These are phyloP conservation scores for Salvia hispanica DNA, from an alignment of 257 asterid species.

Conservation along the genomic window DNA sequence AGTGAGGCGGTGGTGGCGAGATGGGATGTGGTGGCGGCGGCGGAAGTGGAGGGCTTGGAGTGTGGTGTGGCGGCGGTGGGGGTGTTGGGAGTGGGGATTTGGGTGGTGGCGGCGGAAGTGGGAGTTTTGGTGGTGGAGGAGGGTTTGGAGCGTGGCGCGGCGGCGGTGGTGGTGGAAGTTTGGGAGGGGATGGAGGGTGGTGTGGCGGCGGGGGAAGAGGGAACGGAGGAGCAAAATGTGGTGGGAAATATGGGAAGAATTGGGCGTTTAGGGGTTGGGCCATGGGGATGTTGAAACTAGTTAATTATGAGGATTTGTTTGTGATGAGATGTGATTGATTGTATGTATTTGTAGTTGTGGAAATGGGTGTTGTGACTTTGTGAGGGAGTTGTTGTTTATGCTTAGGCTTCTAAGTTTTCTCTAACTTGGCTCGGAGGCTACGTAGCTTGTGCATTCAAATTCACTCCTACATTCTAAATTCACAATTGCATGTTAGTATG, in stretches of 20 bases:
- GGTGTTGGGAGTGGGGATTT: too few species aligned
- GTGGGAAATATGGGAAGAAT: conserved; percentile 38
- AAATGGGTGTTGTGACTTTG: background rate
- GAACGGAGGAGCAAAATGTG: background rate
- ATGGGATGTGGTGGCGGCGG: conserved; percentile 22
- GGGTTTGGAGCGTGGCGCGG: too few species aligned
- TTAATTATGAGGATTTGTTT: background rate
- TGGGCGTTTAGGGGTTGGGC: conserved; percentile 33
- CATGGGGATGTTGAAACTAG: conserved; percentile 27
- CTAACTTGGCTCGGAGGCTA: conserved; percentile 49
- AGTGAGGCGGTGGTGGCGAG: conserved; percentile 14
- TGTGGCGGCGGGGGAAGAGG: conserved; percentile 24
- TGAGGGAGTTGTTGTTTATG: conserved; percentile 7
- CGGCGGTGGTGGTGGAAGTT: conserved; percentile 35
- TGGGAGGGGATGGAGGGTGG: conserved; percentile 34
- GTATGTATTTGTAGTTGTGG: conserved; percentile 34
- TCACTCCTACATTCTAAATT: conserved; percentile 32
- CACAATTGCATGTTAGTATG: too few species aligned
- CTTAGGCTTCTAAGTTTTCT: conserved; percentile 47
- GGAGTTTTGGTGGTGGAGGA: too few species aligned
- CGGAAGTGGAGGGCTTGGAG: background rate
- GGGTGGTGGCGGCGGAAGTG: too few species aligned
- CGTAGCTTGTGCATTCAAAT: conserved; percentile 47
- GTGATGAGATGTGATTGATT: background rate
- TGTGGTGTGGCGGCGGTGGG: conserved; percentile 26